phyloP scores from a whole-genome alignment of 2,329 filamentous ascomycete species.

The Exophiala viscosa region DNA sequence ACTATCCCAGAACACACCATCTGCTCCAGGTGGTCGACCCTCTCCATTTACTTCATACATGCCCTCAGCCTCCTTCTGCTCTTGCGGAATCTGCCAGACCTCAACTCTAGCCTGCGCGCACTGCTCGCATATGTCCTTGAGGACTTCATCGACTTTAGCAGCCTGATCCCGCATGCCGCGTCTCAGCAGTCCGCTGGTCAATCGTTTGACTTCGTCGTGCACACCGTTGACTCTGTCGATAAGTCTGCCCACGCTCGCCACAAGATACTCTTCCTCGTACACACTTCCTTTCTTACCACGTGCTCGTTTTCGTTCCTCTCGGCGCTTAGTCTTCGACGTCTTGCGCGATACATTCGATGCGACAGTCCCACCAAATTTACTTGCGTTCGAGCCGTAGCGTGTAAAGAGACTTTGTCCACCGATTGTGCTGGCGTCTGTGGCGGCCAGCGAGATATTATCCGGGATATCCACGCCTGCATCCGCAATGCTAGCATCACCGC shows the following conservation, averaged over 20 bases:
- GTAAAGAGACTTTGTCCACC: slow-evolving; percentile 84
- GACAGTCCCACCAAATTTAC: slow-evolving; percentile 47
- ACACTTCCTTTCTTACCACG: slow-evolving; percentile 93
- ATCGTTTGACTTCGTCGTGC: slow-evolving; percentile 65
- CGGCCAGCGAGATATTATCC: slow-evolving; percentile 87
- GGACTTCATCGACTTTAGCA: slow-evolving; percentile 67
- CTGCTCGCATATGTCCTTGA: slow-evolving; percentile 68
- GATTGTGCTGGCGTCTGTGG: slow-evolving; percentile 75
- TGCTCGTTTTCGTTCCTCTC: slow-evolving; percentile 93
- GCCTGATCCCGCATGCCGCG: slow-evolving; percentile 86
- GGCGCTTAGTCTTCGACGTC: slow-evolving; percentile 79
- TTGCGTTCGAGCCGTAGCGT: slow-evolving; percentile 63
- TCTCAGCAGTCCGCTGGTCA: slow-evolving; percentile 73
- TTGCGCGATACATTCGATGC: slow-evolving; percentile 71
- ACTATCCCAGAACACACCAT: slow-evolving; percentile 41
- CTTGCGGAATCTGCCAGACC: slow-evolving; percentile 56
- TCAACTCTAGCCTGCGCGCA: slow-evolving; percentile 66
- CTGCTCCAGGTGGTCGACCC: slow-evolving; percentile 28
- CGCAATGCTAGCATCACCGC: slow-evolving; percentile 63
- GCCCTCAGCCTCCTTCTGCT: slow-evolving; percentile 22
- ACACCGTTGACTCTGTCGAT: slow-evolving; percentile 75
- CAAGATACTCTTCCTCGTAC: slow-evolving; percentile 96
- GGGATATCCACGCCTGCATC: slow-evolving; percentile 65
- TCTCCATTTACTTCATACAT: slow-evolving; percentile 25
- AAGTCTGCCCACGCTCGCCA: slow-evolving; percentile 78